Conservation (phyloP, 1,284 basidiomycete species). For the Lignosus rhinocerotis region DNA sequence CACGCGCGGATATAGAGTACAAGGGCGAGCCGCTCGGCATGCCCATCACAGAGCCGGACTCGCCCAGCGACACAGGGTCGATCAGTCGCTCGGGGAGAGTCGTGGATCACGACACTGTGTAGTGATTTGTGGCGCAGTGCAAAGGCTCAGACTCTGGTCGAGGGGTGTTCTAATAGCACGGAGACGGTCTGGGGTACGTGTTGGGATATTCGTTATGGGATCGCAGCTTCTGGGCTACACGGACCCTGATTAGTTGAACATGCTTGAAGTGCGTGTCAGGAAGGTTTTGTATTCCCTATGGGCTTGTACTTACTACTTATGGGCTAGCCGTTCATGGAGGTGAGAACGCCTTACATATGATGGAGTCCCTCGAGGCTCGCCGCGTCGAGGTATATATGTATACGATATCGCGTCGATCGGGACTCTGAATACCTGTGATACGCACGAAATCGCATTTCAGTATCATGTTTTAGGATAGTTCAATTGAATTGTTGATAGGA, state of each 20-base stretch:
- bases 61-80: background rate
- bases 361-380: too few relatives aligned
- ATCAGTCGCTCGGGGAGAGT: background rate
- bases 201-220: background rate
- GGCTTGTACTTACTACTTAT: too few relatives aligned
- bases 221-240: background rate
- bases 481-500: too few relatives aligned
- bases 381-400: too few relatives aligned
- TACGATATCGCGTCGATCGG: too few relatives aligned
- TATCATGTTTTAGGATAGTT: too few relatives aligned
- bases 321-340: too few relatives aligned
- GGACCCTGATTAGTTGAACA: background rate
- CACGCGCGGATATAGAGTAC: background rate
- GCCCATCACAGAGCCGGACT: background rate
- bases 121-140: background rate
- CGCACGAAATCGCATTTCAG: too few relatives aligned
- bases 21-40: conserved; percentile 1
- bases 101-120: background rate
- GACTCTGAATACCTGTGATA: too few relatives aligned
- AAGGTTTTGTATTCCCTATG: background rate
- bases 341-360: too few relatives aligned
- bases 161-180: background rate
- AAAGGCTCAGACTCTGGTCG: background rate
- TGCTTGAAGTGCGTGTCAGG: background rate
- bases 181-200: background rate